phyloP scores from a whole-genome alignment of 2,329 filamentous ascomycete genomes.

The Penicillium glabrum region DNA sequence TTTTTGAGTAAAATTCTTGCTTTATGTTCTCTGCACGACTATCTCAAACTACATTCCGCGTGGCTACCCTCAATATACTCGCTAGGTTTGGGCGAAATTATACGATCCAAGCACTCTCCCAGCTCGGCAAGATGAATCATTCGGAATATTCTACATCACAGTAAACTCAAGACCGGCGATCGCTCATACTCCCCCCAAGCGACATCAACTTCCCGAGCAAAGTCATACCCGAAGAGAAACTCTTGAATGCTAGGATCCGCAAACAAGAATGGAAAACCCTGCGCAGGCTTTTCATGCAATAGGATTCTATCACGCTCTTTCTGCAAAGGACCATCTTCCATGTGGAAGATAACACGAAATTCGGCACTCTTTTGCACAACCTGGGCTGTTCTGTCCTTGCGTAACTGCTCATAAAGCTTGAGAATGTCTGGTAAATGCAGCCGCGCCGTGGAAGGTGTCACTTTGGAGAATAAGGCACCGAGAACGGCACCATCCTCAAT shows the following conservation, averaged over 20 bases:
- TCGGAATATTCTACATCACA: not conserved
- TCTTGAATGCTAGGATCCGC: not conserved
- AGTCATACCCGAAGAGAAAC: not conserved
- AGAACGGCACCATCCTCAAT: not conserved
- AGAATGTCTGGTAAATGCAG: not conserved
- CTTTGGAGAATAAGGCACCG: not conserved
- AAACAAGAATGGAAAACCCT: not conserved
- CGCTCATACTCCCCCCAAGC: not conserved
- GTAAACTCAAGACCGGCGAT: not conserved
- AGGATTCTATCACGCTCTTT: not conserved
- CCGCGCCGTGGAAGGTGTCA: not conserved
- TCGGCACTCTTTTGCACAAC: not conserved
- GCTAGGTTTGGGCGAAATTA: not conserved
- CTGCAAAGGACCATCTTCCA: not conserved
- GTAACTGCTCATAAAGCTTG: not conserved
- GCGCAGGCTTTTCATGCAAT: not conserved
- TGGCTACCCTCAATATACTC: not conserved
- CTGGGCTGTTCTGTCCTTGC: not conserved
- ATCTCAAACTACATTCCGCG: no score
- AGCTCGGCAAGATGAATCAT: no score
- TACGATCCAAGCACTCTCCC: not conserved
- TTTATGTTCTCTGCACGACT: not conserved
- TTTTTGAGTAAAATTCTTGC: not conserved
- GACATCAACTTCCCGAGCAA: not conserved
- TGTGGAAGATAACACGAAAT: not conserved